A percentile compares a stretch with the other conserved stretches of the same genome.
These are phyloP conservation scores for Umbelopsis ramanniana DNA, from an alignment of 192 early-diverging fungal genomes.

Conservation along the genomic window DNA sequence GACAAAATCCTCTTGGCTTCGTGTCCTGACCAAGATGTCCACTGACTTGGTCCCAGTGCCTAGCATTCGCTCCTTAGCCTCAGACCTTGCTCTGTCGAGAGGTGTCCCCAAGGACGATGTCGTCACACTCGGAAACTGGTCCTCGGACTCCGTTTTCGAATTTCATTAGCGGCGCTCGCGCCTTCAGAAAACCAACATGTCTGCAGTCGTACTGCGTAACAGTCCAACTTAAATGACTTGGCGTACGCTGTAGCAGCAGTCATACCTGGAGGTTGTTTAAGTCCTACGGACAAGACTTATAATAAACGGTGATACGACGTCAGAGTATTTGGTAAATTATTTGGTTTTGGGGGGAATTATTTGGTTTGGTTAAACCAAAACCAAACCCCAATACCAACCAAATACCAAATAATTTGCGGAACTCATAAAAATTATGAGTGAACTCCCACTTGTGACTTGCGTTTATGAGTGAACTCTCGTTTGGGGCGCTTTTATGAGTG, in stretches of 20 bases:
- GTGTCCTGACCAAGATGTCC: not conserved
- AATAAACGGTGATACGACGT: no score
- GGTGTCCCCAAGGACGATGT: constrained; percentile 8
- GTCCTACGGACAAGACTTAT: not conserved
- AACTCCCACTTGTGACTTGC: no score
- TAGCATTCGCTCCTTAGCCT: not conserved
- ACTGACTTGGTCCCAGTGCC: not conserved
- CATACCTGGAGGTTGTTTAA: constrained; percentile 6
- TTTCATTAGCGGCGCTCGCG: not conserved
- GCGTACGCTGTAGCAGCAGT: constrained; percentile 4
- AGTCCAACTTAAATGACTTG: not conserved
- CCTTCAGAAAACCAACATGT: not conserved
- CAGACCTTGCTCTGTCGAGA: not conserved
- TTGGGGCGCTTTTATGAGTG: no score
- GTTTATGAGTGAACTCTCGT: no score
- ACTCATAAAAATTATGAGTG: no score
- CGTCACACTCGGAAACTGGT: constrained; percentile 12
- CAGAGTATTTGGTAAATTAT: no score
- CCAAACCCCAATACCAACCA: no score
- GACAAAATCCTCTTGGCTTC: not conserved
- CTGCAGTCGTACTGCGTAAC: not conserved
- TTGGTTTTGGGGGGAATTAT: no score
- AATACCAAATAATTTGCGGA: no score
- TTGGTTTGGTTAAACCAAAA: no score
- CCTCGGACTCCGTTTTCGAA: not conserved